phyloP scores from a whole-genome alignment of 352 stramenopile species.

The Globisporangium cederbergense region DNA sequence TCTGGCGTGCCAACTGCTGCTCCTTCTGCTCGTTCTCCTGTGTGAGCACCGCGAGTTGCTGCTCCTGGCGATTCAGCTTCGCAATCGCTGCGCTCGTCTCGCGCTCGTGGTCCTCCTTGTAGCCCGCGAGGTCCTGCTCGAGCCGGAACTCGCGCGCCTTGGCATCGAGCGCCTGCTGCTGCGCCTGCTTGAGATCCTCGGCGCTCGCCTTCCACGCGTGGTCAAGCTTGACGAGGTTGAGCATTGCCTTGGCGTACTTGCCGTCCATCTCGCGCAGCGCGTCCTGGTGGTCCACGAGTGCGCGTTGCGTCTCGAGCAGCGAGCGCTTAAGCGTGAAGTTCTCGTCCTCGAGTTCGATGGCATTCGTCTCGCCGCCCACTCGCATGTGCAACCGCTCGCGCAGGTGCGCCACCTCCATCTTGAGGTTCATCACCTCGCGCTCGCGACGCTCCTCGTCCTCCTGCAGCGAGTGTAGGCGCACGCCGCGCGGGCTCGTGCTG shows the following conservation, averaged over 20 bases:
- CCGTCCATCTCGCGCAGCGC: conserved; percentile 44
- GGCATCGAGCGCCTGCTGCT: conserved; percentile 16
- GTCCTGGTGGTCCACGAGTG: conserved; percentile 35
- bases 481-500: conserved; percentile 9
- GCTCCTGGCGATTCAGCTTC: conserved; percentile 18
- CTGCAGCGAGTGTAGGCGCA: conserved; percentile 45
- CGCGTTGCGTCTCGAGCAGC: conserved; percentile 50
- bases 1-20: conserved; percentile 30
- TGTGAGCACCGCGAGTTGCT: conserved; percentile 4
- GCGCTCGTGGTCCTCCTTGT: conserved; percentile 9
- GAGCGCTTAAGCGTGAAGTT: conserved; percentile 60
- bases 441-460: conserved; percentile 49
- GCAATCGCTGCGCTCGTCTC: conserved; percentile 13
- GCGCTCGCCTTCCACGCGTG: conserved; percentile 64
- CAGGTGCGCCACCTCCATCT: conserved; percentile 81
- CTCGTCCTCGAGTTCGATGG: conserved; percentile 75
- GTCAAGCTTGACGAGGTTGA: conserved; percentile 68
- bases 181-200: conserved; percentile 21
- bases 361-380: conserved; percentile 70
- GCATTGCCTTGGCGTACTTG: conserved; percentile 66
- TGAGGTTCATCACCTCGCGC: conserved; percentile 80
- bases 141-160: neutral
- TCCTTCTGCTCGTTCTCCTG: conserved; percentile 15
- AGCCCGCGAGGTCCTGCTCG: conserved; percentile 1
- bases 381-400: conserved; percentile 59